Percentiles rank a stretch among this genome's conserved stretches.
Conservation (phyloP, 2,329 filamentous ascomycete genomes). For the Botrytis pseudocinerea region DNA sequence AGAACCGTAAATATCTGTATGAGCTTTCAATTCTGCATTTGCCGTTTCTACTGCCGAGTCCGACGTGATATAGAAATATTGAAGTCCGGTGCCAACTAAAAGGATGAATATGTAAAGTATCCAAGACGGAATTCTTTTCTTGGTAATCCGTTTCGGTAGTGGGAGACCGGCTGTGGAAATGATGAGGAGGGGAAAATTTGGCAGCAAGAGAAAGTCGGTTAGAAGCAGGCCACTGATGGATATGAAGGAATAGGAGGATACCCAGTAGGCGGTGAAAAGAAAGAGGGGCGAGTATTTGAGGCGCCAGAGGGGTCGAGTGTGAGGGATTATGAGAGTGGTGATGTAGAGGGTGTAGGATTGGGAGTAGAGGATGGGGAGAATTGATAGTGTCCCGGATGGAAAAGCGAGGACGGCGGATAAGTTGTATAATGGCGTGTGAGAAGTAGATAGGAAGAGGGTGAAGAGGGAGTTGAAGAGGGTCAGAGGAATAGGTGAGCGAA, state of each 20-base stretch:
- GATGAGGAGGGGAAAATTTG: slow-evolving; percentile 41
- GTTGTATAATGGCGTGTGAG: slow-evolving; percentile 39
- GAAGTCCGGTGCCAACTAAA: slow-evolving; percentile 43
- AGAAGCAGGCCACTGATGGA: slow-evolving; percentile 46
- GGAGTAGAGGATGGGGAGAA: slow-evolving; percentile 47
- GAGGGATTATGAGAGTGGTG: slow-evolving; percentile 48
- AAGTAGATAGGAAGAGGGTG: slow-evolving; percentile 48
- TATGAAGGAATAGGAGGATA: slow-evolving; percentile 50
- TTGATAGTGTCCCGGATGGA: slow-evolving; percentile 50
- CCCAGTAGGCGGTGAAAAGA: slow-evolving; percentile 49
- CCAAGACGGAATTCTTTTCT: slow-evolving; percentile 39
- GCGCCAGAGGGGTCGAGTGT: slow-evolving; percentile 31
- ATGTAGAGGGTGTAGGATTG: slow-evolving; percentile 52
- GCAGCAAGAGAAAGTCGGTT: slow-evolving; percentile 46
- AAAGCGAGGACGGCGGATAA: slow-evolving; percentile 47
- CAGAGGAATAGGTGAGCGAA: slow-evolving; percentile 42
- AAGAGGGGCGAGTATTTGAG: slow-evolving; percentile 36
- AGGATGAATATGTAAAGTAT: slow-evolving; percentile 34
- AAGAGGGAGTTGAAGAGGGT: slow-evolving; percentile 50
- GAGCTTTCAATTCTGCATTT: slow-evolving; percentile 44
- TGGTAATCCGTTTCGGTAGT: slow-evolving; percentile 7
- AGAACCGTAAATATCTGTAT: slow-evolving; percentile 45
- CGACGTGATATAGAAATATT: slow-evolving; percentile 48
- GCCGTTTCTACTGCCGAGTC: slow-evolving; percentile 38
- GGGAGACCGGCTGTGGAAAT: slow-evolving; percentile 35